Evolutionary conservation across 2,329 filamentous ascomycete species (phyloP), one percentile per base, ranked within the genome.

Genomic region (Venturia carpophila): DNA sequence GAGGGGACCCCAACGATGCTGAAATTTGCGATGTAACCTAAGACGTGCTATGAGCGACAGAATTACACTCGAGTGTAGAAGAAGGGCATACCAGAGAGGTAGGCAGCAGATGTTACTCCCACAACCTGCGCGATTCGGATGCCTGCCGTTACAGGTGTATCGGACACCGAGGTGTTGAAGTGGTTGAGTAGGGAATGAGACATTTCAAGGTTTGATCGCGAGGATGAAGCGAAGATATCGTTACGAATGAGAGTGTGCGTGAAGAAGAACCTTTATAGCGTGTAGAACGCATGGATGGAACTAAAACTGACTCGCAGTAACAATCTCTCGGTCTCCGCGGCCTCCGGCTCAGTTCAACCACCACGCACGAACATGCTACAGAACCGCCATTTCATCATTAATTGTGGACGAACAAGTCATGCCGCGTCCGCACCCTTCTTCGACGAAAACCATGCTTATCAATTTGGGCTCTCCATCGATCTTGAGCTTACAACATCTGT

Each of bases 31-130:
- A 55, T 55, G 17, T 63, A 55, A 19, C 62, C 62, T 63, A 4
- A 52, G 15, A 4, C 42, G 19, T 13, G 1, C n/a, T 41, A 45
- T 61, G 15, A 55, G 37, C 15, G 4, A 34, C 4, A 4, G 0
- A 52, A 13, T 21, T 1, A 7, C 15, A 1, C 9, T 17, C 7
- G n/a, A 37, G 13, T 2, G 43, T 7, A 27, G 24, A 17, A 10
- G 6, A 34, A 41, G 17, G 42, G 2, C 62, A 37, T 37, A 63
- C 62, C 62, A 47, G 62, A 49, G 34, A 63, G 43, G n/a, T 39
- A 47, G 45, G 43, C 62, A 49, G 62, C 62, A 63, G 62, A 49
- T 24, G 62, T 63, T 19, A 63, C 19, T 24, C 62, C 62, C 17
- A 63, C 30, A 27, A 63, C 45, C 43, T 63, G 62, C 13, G 62